phyloP scores from a whole-genome alignment of 2,329 filamentous ascomycete genomes.

The Byssothecium circinans region DNA sequence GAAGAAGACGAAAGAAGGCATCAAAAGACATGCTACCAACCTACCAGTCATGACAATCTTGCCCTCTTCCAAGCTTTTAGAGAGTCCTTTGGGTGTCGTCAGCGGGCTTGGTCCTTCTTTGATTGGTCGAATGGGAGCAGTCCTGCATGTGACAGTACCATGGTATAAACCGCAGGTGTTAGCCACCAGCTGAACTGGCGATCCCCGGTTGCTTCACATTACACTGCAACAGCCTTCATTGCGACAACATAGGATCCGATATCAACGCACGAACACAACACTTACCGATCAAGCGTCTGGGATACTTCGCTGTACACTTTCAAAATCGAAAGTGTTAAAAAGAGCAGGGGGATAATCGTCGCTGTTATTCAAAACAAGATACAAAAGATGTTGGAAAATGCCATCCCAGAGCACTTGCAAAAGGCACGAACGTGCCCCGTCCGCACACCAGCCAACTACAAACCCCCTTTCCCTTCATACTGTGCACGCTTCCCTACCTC shows the following conservation, averaged over 20 bases:
- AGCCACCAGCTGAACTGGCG: not conserved
- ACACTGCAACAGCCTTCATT: not conserved
- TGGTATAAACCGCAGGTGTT: not conserved
- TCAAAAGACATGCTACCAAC: too few relatives aligned
- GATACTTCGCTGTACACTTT: too few relatives aligned
- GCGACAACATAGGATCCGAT: not conserved
- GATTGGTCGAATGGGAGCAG: not conserved
- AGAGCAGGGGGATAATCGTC: not conserved
- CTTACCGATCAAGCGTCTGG: too few relatives aligned
- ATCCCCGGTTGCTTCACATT: not conserved
- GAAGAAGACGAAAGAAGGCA: not conserved
- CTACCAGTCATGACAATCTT: not conserved
- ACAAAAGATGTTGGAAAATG: slow-evolving; percentile 23
- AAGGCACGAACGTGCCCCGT: slow-evolving; percentile 19
- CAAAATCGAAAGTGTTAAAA: too few relatives aligned
- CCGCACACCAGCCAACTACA: slow-evolving; percentile 25
- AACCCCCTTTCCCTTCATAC: slow-evolving; percentile 37
- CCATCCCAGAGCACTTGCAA: slow-evolving; percentile 26
- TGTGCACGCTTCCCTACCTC: slow-evolving; percentile 36
- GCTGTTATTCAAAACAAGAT: not conserved
- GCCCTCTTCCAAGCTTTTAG: not conserved
- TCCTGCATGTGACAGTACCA: not conserved
- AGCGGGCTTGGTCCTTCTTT: not conserved
- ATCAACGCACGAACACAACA: too few relatives aligned
- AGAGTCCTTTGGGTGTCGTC: not conserved